A percentile compares a stretch with the other conserved stretches of the same genome.
Evolutionary conservation across 2,329 filamentous ascomycete species (phyloP).

Genomic region (Tothia fuscella): DNA sequence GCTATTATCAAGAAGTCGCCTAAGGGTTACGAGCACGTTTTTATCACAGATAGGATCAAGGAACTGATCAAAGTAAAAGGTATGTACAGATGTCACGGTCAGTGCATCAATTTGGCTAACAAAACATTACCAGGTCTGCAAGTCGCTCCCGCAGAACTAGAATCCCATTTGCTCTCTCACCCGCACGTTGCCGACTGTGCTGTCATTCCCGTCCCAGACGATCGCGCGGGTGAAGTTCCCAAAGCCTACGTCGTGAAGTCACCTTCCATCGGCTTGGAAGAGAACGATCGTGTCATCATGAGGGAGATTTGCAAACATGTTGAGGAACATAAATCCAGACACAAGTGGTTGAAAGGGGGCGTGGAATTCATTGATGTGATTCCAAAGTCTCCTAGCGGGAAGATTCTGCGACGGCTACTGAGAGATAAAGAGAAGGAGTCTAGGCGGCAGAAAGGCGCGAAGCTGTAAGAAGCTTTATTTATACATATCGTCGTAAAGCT

Average conservation of each 20-base stretch:
- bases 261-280: constrained; percentile 38
- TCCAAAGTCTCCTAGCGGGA: constrained; percentile 51
- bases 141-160: constrained; percentile 74
- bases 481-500: too few species aligned
- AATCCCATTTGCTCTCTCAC: constrained; percentile 66
- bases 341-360: constrained; percentile 52
- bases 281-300: constrained; percentile 36
- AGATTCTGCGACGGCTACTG: constrained; percentile 52
- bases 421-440: constrained; percentile 62
- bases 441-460: constrained; percentile 51
- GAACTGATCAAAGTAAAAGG: constrained; percentile 71
- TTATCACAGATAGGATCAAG: constrained; percentile 74
- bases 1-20: constrained; percentile 54
- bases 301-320: constrained; percentile 46
- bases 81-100: constrained; percentile 23
- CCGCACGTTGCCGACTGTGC: constrained; percentile 65
- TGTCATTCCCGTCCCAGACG: constrained; percentile 62
- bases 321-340: constrained; percentile 47
- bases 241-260: constrained; percentile 54
- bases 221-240: constrained; percentile 47
- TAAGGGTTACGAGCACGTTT: constrained; percentile 64
- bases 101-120: constrained; percentile 3
- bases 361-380: constrained; percentile 38
- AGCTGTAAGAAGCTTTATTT: constrained; percentile 30
- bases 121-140: constrained; percentile 52